A percentile compares a stretch with the other conserved stretches of the same genome.
phyloP scores from a whole-genome alignment of 2,329 filamentous ascomycete genomes.

The Leptosphaerulina australis region DNA sequence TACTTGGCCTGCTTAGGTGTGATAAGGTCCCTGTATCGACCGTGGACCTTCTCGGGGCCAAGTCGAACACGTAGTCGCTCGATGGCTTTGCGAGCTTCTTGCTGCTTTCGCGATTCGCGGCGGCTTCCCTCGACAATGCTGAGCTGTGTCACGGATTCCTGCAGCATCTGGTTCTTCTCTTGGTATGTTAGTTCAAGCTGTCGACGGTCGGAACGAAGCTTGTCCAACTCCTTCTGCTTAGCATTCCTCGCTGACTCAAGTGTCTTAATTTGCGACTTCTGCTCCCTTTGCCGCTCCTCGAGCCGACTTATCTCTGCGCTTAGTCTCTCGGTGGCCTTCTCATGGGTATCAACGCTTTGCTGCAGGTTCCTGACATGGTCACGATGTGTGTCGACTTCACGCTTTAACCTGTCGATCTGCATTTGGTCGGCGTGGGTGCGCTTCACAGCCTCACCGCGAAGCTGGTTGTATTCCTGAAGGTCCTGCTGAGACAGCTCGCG shows the following conservation, averaged over 20 bases:
- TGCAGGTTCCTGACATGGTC: conserved; percentile 88
- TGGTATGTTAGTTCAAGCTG: conserved; percentile 76
- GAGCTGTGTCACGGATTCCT: conserved; percentile 79
- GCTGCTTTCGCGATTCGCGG: conserved; percentile 82
- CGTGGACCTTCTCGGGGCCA: conserved; percentile 76
- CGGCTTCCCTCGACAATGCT: conserved; percentile 83
- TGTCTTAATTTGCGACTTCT: conserved; percentile 68
- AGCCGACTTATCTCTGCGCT: conserved; percentile 73
- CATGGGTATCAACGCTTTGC: conserved; percentile 80
- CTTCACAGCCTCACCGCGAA: conserved; percentile 84
- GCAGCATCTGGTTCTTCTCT: conserved; percentile 90
- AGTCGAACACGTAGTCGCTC: conserved; percentile 87
- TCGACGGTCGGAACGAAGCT: conserved; percentile 47
- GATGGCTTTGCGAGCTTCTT: conserved; percentile 79
- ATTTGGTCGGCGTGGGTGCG: conserved; percentile 80
- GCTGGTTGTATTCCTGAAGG: conserved; percentile 83
- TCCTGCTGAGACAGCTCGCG: conserved; percentile 84
- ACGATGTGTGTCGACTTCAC: conserved; percentile 88
- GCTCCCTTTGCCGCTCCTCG: conserved; percentile 68
- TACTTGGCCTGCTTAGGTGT: conserved; percentile 98
- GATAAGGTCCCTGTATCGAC: conserved; percentile 88
- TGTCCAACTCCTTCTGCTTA: conserved; percentile 91
- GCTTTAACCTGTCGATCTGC: conserved; percentile 82
- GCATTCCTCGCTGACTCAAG: conserved; percentile 77
- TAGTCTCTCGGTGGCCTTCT: conserved; percentile 75